phyloP scores from a whole-genome alignment of 2,329 filamentous ascomycete species.

The Verticillium alfalfae region DNA sequence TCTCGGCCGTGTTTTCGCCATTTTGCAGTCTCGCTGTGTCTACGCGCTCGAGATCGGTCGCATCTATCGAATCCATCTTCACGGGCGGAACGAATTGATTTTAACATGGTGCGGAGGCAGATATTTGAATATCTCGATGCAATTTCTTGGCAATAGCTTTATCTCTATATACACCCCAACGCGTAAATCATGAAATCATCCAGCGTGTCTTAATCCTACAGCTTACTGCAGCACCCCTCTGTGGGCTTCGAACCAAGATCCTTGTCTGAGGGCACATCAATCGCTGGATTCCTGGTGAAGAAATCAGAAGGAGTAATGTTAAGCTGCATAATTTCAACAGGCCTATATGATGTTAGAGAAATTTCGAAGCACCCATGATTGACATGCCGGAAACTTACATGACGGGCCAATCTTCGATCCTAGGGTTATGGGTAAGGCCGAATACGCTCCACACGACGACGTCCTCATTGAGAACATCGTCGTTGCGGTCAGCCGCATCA shows the following conservation, averaged over 20 bases:
- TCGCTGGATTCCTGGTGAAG: slow-evolving; percentile 39
- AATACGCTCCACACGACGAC: slow-evolving; percentile 41
- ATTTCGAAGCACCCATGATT: too few species aligned
- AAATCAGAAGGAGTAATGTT: slow-evolving; percentile 41
- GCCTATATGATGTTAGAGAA: slow-evolving; percentile 25
- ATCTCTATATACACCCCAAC: not conserved
- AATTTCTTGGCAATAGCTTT: not conserved
- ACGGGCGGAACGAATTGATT: not conserved
- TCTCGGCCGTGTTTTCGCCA: not conserved
- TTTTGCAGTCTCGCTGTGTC: not conserved
- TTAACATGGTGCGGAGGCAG: not conserved
- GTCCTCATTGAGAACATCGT: slow-evolving; percentile 41
- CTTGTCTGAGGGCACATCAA: slow-evolving; percentile 36
- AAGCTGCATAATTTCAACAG: slow-evolving; percentile 45
- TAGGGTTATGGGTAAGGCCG: slow-evolving; percentile 50
- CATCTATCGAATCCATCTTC: not conserved
- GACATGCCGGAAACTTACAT: slow-evolving; percentile 37
- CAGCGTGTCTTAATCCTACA: not conserved
- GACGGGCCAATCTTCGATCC: slow-evolving; percentile 54
- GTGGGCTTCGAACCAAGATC: slow-evolving; percentile 14
- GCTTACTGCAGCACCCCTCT: slow-evolving; percentile 4
- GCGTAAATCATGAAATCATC: not conserved
- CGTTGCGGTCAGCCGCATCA: slow-evolving; percentile 27
- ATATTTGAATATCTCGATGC: not conserved
- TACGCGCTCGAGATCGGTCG: not conserved